Percentiles rank a stretch among this genome's conserved stretches.
Evolutionary conservation across 768 basidiomycete genomes (phyloP).

Genomic region (Cystobasidium ongulense): DNA sequence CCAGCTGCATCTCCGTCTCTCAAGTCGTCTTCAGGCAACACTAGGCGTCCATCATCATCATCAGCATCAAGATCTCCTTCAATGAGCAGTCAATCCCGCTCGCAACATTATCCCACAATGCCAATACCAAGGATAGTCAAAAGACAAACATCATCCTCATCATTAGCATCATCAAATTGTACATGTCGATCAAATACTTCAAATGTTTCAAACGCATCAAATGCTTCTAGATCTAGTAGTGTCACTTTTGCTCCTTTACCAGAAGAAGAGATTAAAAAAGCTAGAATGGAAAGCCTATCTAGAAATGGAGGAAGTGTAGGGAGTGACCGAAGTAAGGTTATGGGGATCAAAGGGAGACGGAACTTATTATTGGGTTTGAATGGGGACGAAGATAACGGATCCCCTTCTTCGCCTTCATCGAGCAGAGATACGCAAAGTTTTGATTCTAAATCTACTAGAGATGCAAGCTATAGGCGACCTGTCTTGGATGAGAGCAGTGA

Average conservation of each 20-base stretch:
- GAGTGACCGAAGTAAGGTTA: neutral
- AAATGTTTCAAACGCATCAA: neutral
- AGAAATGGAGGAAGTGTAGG: neutral
- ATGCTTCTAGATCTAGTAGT: constrained; percentile 2
- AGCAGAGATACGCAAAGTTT: neutral
- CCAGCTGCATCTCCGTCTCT: neutral
- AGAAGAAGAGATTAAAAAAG: constrained; percentile 12
- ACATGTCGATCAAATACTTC: constrained; percentile 16
- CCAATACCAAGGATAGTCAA: neutral
- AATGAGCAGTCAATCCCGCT: neutral
- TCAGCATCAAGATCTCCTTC: neutral
- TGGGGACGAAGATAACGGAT: neutral
- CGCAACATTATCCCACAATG: constrained; percentile 1
- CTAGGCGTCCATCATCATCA: neutral
- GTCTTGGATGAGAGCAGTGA: neutral
- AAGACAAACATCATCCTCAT: neutral
- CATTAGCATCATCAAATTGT: constrained; percentile 9
- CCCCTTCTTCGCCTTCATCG: neutral
- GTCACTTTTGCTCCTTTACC: constrained; percentile 23
- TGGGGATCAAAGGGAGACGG: constrained; percentile 6
- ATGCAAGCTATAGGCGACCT: neutral
- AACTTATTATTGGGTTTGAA: constrained; percentile 6
- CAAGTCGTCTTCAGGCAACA: neutral
- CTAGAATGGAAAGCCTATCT: neutral
- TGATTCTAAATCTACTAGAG: neutral